Percentiles rank a stretch among this genome's conserved stretches.
phyloP scores from a whole-genome alignment of 805 yeast species.

The Blastobotrys peoriensis region DNA sequence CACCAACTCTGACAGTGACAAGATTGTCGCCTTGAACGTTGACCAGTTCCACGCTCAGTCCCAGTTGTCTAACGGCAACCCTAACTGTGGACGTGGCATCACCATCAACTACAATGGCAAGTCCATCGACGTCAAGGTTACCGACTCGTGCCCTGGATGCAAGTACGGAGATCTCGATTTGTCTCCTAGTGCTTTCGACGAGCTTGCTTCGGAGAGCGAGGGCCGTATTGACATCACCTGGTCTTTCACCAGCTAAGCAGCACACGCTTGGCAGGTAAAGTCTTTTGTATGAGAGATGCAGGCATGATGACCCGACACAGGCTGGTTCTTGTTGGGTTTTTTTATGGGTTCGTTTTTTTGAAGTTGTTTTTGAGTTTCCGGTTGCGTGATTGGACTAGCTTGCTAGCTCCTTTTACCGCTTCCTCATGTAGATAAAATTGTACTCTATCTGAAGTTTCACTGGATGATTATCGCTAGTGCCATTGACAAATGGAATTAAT shows the following conservation, averaged over 20 bases:
- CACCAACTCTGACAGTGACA: slow-evolving; percentile 40
- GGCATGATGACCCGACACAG: too few relatives aligned
- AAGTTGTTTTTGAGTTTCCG: too few relatives aligned
- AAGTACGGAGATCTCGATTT: slow-evolving; percentile 46
- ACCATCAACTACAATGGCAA: slow-evolving; percentile 42
- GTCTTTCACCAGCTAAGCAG: slow-evolving; percentile 23
- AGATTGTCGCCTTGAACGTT: slow-evolving; percentile 43
- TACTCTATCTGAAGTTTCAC: too few relatives aligned
- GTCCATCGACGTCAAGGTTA: slow-evolving; percentile 50
- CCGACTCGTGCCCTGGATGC: slow-evolving; percentile 55
- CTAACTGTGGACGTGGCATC: slow-evolving; percentile 49
- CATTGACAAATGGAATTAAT: too few relatives aligned
- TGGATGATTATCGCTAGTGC: too few relatives aligned
- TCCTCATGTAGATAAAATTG: too few relatives aligned
- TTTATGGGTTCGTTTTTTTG: too few relatives aligned
- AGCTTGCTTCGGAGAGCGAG: slow-evolving; percentile 44
- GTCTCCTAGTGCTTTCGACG: slow-evolving; percentile 53
- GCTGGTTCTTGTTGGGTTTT: neutral
- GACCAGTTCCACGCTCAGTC: slow-evolving; percentile 38
- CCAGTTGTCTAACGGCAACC: slow-evolving; percentile 37
- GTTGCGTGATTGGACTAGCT: too few relatives aligned
- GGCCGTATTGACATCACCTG: slow-evolving; percentile 54
- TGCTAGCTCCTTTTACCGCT: too few relatives aligned
- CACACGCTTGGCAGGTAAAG: too few relatives aligned
- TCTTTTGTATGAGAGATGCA: too few relatives aligned